A percentile compares a stretch with the other conserved stretches of the same genome.
phyloP scores from a whole-genome alignment of 352 stramenopile genomes.

The Pythium phragmitis region DNA sequence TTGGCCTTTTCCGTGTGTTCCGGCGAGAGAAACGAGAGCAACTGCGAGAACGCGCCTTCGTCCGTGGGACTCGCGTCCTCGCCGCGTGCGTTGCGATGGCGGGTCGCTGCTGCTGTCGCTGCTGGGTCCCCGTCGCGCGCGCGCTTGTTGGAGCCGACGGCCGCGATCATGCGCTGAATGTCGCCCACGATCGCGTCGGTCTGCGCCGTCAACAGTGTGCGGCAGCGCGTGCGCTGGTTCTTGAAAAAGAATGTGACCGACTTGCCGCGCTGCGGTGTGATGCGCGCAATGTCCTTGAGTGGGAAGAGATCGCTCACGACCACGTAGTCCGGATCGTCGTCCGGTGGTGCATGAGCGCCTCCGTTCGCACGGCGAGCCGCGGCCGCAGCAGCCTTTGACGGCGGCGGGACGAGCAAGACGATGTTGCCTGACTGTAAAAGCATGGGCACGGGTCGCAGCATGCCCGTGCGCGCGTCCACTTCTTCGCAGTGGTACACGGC shows the following conservation, averaged over 20 bases:
- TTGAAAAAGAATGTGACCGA: constrained; percentile 85
- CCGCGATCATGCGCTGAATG: constrained; percentile 65
- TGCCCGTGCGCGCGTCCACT: constrained; percentile 53
- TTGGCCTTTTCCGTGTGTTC: constrained; percentile 79
- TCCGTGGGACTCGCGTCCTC: background rate
- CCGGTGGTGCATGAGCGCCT: background rate
- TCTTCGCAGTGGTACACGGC: constrained; percentile 71
- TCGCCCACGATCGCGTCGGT: constrained; percentile 71
- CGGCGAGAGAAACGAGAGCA: constrained; percentile 64
- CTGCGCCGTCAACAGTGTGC: constrained; percentile 68
- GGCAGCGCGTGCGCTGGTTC: constrained; percentile 49
- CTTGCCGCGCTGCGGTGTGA: constrained; percentile 73
- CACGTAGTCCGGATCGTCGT: constrained; percentile 43
- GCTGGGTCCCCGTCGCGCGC: constrained; percentile 26
- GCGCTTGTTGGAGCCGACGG: constrained; percentile 38
- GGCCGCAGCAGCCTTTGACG: constrained; percentile 8
- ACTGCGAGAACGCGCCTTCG: constrained; percentile 39
- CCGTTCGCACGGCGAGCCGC: constrained; percentile 1
- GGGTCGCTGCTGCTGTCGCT: background rate
- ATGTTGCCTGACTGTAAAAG: constrained; percentile 69
- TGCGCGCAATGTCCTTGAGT: constrained; percentile 65
- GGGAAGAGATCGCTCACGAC: constrained; percentile 66
- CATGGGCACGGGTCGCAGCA: constrained; percentile 58
- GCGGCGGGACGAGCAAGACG: constrained; percentile 39
- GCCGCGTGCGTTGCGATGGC: constrained; percentile 15